These are phyloP conservation scores for Ceriops zippeliana DNA, from an alignment of 345 rosid genomes.

Conservation along the genomic window DNA sequence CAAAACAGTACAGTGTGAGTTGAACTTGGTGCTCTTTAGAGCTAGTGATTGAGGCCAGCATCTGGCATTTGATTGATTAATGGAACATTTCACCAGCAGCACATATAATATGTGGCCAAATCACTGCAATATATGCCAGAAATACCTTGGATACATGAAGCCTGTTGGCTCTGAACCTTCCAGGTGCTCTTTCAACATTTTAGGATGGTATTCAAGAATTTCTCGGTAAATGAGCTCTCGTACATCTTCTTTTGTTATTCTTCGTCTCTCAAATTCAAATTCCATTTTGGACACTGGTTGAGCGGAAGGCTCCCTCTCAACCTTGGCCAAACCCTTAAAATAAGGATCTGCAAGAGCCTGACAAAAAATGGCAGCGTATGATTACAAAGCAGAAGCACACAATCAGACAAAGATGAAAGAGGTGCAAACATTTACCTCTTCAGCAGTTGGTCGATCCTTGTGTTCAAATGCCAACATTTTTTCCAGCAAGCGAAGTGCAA, in stretches of 20 bases:
- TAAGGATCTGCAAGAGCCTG: constrained; percentile 97
- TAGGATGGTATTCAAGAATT: constrained; percentile 89
- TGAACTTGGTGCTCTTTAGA: too few species aligned
- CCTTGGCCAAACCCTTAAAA: constrained; percentile 85
- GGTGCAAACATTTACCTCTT: constrained; percentile 52
- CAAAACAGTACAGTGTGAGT: neutral
- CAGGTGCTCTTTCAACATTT: constrained; percentile 79
- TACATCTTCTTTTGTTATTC: constrained; percentile 94
- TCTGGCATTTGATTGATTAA: too few species aligned
- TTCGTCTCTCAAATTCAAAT: constrained; percentile 92
- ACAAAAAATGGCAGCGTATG: constrained; percentile 17
- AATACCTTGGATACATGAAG: constrained; percentile 95
- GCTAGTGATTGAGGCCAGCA: too few species aligned
- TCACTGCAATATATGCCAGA: neutral
- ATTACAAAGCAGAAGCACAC: constrained; percentile 17
- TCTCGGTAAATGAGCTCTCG: constrained; percentile 91
- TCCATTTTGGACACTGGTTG: constrained; percentile 97
- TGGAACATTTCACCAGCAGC: neutral
- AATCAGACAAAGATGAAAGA: neutral
- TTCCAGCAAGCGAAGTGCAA: constrained; percentile 82
- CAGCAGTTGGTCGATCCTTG: constrained; percentile 83
- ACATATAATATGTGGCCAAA: neutral
- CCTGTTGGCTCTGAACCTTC: constrained; percentile 93
- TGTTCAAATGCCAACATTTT: constrained; percentile 95
- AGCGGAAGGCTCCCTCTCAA: constrained; percentile 93